Base-by-base conservation (phyloP, 805 yeast genomes). In the Candida chilensis region DNA sequence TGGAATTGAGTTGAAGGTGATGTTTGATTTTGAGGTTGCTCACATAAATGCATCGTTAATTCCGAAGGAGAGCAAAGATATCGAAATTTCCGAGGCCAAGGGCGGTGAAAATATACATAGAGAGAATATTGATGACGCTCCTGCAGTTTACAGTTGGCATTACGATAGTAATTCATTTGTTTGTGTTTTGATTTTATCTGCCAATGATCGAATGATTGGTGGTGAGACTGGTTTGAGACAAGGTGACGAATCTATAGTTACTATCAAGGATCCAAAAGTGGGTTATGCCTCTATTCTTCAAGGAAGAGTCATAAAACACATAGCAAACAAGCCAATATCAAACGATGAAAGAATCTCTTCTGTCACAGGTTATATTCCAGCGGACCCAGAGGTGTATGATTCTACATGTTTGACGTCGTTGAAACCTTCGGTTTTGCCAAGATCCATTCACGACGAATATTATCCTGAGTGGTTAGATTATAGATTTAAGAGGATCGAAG, bases 201-300 rank as follows among this genome's bases (percentile, higher is more conserved):
- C 62, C 28, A 64, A 69, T 13, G 48, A 57, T 7, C 52, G 52
- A 8, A 67, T 67, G 56, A 55, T 66, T 37, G 72, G 73, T n/a
- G 73, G 73, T 5, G 71, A 65, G 35, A 67, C 73, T 0, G 57
- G 59, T n/a, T 48, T 67, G 30, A 51, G 64, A 38, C 61, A 59
- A 48, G 72, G 72, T 3, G 55, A 55, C 34, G 51, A 47, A 12
- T 35, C 33, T 14, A 39, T 43, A 12, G 36, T 44, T 33, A 38
- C 40, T 8, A 36, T 43, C 8, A 39, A 41, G 8, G 44, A 41
- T 9, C 47, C 44, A n/a, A 41, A 44, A 32, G 38, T 36, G 15
- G 51, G 51, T 11, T 40, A 36, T 27, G 48, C 47, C 20, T 35
- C 48, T 12, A 25, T 46, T 8, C 31, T 46, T 18, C 51, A 46